Evolutionary conservation across 2,329 filamentous ascomycete genomes (phyloP).

Genomic region (Tolypocladium capitatum): DNA sequence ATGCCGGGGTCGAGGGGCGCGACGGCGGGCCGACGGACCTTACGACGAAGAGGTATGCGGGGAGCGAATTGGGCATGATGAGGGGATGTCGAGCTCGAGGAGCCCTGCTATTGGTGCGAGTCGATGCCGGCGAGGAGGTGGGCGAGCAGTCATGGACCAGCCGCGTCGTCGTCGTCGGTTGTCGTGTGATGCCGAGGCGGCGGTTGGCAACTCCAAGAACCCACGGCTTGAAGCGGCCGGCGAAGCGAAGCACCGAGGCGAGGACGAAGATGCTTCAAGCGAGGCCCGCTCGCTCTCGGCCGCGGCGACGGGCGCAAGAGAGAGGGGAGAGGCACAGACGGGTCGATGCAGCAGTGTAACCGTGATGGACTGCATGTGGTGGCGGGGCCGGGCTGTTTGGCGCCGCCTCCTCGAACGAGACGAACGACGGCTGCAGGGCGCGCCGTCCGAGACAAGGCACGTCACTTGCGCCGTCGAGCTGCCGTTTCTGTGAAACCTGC

Average conservation of each 20-base stretch:
- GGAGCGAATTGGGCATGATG: constrained; percentile 11
- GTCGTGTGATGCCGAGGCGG: not conserved
- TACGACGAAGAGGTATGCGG: constrained; percentile 29
- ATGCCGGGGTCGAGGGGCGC: not conserved
- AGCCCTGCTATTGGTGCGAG: not conserved
- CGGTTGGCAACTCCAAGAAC: no score
- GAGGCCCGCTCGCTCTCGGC: not conserved
- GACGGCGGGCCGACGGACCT: constrained; percentile 16
- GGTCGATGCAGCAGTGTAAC: not conserved
- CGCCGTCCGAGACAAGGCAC: not conserved
- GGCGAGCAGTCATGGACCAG: no score
- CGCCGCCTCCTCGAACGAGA: no score
- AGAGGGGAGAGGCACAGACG: not conserved
- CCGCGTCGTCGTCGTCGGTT: not conserved
- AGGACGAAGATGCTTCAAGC: not conserved
- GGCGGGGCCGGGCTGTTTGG: not conserved
- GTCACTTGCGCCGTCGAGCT: not conserved
- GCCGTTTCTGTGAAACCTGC: not conserved
- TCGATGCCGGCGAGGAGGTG: not conserved
- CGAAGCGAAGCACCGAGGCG: not conserved
- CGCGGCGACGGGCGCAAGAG: not conserved
- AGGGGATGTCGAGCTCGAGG: not conserved
- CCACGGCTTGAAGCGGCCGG: not conserved
- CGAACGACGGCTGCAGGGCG: not conserved
- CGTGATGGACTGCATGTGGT: not conserved